Base-by-base conservation (phyloP, 2,329 filamentous ascomycete genomes). In the Plectosphaerella cucumerina region DNA sequence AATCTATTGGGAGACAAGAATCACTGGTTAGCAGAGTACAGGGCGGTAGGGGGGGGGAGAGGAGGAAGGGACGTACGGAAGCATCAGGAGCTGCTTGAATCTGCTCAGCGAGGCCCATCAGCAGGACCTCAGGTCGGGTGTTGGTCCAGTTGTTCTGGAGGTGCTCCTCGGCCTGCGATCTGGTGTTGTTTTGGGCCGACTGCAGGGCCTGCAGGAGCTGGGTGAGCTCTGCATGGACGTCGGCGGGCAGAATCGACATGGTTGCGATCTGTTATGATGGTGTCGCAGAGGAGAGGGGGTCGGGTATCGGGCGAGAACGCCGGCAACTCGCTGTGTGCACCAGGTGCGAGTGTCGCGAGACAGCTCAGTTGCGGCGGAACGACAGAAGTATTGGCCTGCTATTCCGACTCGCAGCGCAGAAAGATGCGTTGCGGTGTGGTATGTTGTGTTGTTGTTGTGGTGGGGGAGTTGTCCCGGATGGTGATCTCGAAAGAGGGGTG, bases 41-140 rank as follows among this genome's bases (percentile, higher is more conserved):
- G 34, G 31, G 50, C 51, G 44, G 42, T 21, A 48, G 6, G 44
- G 14, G 26, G 31, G 35, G 46, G 21, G 39, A 54, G 14, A 18
- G 35, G 8, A 6, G 15, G 11, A 15, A 41, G 47, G 37, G 51
- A 60, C 70, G 49, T 79, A 94, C 90, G 53, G 82, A 77, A 59
- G 83, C 76, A 64, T 93, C 85, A 59, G 83, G 81, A n/a, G 88
- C 84, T 58, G 81, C 84, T 63, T 89, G 85, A 60, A 96, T 85
- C 72, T 97, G 93, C 74, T 97, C 94, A 39, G 88, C 92, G 61
- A 99, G 76, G 58, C 92, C 94, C 87, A 97, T 94, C 66, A 99
- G 75, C 60, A 97, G 78, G 60, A 96, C 80, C 63, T 97, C 92
- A 34, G 94, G 92, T 54, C 88, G 83, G 51, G 83, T 80, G 55